These are phyloP conservation scores for Aethionema arabicum DNA, from an alignment of 345 rosid genomes.

Conservation along the genomic window DNA sequence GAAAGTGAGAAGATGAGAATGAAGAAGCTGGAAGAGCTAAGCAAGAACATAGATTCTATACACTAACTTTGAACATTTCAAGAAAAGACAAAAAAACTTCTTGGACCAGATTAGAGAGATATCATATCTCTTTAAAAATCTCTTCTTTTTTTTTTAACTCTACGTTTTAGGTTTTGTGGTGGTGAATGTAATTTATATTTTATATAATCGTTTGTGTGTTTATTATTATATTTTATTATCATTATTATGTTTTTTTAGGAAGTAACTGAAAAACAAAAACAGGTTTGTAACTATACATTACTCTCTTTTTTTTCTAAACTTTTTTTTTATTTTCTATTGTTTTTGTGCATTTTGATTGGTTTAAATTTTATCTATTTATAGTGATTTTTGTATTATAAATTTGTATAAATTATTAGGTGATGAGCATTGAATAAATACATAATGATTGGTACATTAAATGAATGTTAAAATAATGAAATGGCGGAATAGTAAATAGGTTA, in stretches of 20 bases:
- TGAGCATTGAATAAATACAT: no score
- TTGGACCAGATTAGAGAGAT: slow-evolving; percentile 4
- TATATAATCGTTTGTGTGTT: slow-evolving; percentile 32
- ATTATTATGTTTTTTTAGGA: slow-evolving; percentile 25
- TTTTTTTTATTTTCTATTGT: not conserved
- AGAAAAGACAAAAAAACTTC: slow-evolving; percentile 26
- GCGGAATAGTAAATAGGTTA: no score
- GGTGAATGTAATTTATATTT: slow-evolving; percentile 37
- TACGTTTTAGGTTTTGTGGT: slow-evolving; percentile 32
- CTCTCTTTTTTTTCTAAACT: slow-evolving; percentile 13
- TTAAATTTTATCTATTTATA: not conserved
- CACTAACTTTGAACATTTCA: slow-evolving; percentile 37
- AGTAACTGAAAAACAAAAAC: slow-evolving; percentile 30
- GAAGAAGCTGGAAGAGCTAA: slow-evolving; percentile 91
- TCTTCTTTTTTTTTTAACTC: slow-evolving; percentile 32
- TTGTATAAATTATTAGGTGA: not conserved
- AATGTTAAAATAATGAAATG: no score
- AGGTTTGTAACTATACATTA: slow-evolving; percentile 31
- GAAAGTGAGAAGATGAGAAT: slow-evolving; percentile 84
- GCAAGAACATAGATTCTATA: slow-evolving; percentile 63
- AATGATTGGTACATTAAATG: no score
- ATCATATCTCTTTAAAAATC: not conserved
- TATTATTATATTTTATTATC: slow-evolving; percentile 15
- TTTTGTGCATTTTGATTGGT: not conserved
- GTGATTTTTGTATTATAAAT: not conserved